Evolutionary conservation across 768 basidiomycete genomes (phyloP), one percentile per base, ranked within the genome.

Genomic region (Suillus plorans): DNA sequence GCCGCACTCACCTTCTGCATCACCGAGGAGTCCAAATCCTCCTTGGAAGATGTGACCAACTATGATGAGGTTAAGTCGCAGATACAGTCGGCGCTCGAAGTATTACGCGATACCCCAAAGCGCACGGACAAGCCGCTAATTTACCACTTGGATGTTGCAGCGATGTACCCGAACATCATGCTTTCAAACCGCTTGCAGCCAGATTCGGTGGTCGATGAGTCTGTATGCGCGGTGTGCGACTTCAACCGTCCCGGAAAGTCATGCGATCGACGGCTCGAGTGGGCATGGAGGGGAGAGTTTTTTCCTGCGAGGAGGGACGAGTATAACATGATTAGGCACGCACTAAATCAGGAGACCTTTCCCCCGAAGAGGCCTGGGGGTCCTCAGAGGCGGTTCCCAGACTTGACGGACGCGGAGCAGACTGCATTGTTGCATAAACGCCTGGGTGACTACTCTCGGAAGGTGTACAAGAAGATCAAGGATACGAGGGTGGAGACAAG

Each of bases 141-240:
- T 73, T 99, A 99, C 78, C 97, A 99, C 77, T 79, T 99, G 71
- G 97, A 99, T 72, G 97, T 99, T 67, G 97, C 97, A 3, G 97
- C 97, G 67, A 99, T 99, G 97, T 99, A 99, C 76, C 97, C 97
- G 63, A 99, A 99, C 77, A 99, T 99, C 86, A 99, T 99, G 97
- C 89, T 99, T 82, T 98, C 96, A 20, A 99, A 99, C 74, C 93
- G 97, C 41, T 84, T 99, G 2, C 97, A 99, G 70, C 97, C 97
- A 2, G 97, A 99, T 78, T 97, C 97, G 2, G 92, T 99, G 80
- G 91, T 98, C 12, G 94, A 96, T 71, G 97, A 99, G 76, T 88
- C 97, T 22, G 91, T 90, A 20, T 99, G 97, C 72, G 97, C 97
- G 1, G 95, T 98, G 2, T 99, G 97, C 79, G 97, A 99, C 78